These are phyloP conservation scores for Olyra latifolia DNA, from an alignment of 176 grass and related monocot species.

Conservation along the genomic window DNA sequence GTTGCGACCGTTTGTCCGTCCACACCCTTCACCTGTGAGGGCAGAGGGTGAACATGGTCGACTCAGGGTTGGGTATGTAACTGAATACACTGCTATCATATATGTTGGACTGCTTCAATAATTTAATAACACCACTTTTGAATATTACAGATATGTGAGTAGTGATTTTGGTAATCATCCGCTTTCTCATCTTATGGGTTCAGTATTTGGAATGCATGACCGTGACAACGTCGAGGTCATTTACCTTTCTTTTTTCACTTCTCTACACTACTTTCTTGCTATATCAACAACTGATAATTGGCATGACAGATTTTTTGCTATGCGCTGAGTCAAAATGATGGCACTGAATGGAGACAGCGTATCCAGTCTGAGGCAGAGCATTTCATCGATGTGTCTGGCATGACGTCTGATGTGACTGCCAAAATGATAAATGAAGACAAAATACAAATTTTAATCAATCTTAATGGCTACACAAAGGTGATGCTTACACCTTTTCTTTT, in stretches of 20 bases:
- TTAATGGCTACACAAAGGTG: conserved; percentile 96
- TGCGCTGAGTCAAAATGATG: conserved; percentile 89
- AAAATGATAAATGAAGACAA: conserved; percentile 80
- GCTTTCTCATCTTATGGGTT: conserved; percentile 93
- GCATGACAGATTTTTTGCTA: conserved; percentile 79
- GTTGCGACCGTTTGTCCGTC: conserved; percentile 59
- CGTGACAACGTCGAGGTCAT: conserved; percentile 71
- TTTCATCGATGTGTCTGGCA: conserved; percentile 79
- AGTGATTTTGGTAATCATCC: conserved; percentile 96
- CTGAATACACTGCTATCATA: not conserved
- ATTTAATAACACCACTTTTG: conserved; percentile 15
- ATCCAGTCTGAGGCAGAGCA: conserved; percentile 87
- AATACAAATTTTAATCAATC: conserved; percentile 90
- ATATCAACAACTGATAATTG: not conserved
- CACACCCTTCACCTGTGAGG: conserved; percentile 54
- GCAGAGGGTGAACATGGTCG: conserved; percentile 54
- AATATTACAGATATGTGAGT: conserved; percentile 74
- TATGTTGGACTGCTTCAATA: not conserved
- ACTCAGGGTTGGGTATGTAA: conserved; percentile 81
- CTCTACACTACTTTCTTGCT: too few relatives aligned
- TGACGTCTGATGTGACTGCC: conserved; percentile 77
- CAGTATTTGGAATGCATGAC: conserved; percentile 85
- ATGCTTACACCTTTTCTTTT: conserved; percentile 1
- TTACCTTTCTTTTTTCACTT: conserved; percentile 7
- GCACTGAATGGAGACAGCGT: conserved; percentile 85